Evolutionary conservation across 2,329 filamentous ascomycete genomes (phyloP), one percentile per base, ranked within the genome.

Genomic region (Phaeosphaeria sp.): DNA sequence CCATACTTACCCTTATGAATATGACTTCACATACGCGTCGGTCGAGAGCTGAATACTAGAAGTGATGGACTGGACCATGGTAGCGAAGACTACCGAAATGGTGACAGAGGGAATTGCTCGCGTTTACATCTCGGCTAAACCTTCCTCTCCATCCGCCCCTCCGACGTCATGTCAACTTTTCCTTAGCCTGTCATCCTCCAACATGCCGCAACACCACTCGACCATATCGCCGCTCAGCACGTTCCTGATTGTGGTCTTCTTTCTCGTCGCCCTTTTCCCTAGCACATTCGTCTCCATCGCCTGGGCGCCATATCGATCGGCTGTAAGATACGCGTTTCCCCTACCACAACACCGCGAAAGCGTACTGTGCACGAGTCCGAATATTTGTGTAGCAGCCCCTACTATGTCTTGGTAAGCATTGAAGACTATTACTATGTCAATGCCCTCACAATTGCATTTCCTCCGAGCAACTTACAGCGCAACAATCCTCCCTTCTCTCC

Each of bases 181-280:
- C 49, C 59, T 51, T 41, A 46, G 23, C 20, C 48, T 50, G 15
- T 18, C 41, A 9, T 5, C 46, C 39, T 42, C 49, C 15, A 25
- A 13, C 36, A 51, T 22, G 52, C 55, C 43, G 22, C 60, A 69
- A 59, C 60, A 56, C 60, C 56, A 66, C 58, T 64, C 67, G 21
- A 67, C 74, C 22, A 68, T 72, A 51, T 76, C 71, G 11, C 68
- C 74, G 47, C 62, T 71, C 50, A 79, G 77, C 59, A 80, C 77
- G 6, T 71, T 82, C 61, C 64, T 84, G 59, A 80, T 85, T 68
- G 72, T 83, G 56, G 62, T 73, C 56, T 71, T 82, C 73, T 80
- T 85, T 76, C 77, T 82, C 54, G 69, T 81, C 66, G 79, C 81
- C 62, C 81, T 85, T 63, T 84, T 84, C 71, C 82, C 81, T 17